Base-by-base conservation (phyloP, 352 stramenopile species). In the Phytophthora megakarya region DNA sequence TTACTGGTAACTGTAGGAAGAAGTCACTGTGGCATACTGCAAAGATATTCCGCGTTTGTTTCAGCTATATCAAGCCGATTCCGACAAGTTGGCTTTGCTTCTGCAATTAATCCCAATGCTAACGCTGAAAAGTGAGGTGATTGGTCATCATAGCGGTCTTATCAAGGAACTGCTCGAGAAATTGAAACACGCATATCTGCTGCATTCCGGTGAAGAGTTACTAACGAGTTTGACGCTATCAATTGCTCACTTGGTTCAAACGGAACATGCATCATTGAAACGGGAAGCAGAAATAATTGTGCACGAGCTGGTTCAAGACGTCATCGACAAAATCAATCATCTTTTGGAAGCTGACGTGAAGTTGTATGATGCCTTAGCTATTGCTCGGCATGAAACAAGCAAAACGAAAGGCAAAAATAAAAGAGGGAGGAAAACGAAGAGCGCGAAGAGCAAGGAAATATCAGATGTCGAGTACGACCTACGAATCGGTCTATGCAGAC, bases 11-110 rank as follows among this genome's bases (percentile, higher is more conserved):
- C 44, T 55, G 16, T 23, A 92, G 82, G 80, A 91, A 52, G 87
- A 93, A 54, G 86, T 95, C 25, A 88, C 83, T 13, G 72, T 90
- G 16, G 74, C 77, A 26, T 94, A 93, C 39, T 94, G 81, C 69
- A 88, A 88, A 32, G 88, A 95, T 58, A 79, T 96, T 25, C 86
- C 88, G 15, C 86, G 65, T 11, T 63, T 96, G 52, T 79, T 96
- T 10, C 62, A 87, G 35, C 64, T 80, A 23, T 94, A 90, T 32
- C 86, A 96, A 57, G 83, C 86, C 0, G 88, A 96, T 44, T 69
- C 78, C 3, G 85, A 92, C 52, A 96, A 96, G 37, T 48, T 96
- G 18, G 77, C 70, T 3, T 62, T 95, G 39, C 58, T 95, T 25
- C 74, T 93, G 21, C 69, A 94, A 62, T 67, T 95, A 32, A 88